Conservation (phyloP, 495 filamentous ascomycete genomes). For the Tuber umbilicatum region DNA sequence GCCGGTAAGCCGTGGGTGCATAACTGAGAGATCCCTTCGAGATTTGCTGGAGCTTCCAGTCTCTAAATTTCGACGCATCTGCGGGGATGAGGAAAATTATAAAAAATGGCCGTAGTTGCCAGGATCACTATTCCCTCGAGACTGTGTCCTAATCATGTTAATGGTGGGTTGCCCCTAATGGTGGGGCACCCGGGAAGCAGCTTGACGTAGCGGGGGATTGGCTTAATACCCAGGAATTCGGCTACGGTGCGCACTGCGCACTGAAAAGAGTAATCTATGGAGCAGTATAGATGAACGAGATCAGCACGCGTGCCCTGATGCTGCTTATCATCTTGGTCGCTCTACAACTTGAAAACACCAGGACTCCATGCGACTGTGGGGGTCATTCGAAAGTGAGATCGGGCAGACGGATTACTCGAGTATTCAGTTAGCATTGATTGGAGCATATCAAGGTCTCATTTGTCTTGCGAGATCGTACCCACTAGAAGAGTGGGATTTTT, state of each 20-base stretch:
- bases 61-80: neutral
- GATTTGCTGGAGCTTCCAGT: neutral
- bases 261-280: neutral
- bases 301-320: neutral
- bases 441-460: neutral
- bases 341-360: neutral
- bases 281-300: neutral
- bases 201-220: neutral
- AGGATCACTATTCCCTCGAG: neutral
- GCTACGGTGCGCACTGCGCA: neutral
- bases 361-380: neutral
- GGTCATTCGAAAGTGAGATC: neutral
- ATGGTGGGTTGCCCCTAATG: neutral
- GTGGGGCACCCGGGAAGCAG: neutral
- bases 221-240: neutral
- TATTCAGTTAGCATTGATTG: neutral
- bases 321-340: neutral
- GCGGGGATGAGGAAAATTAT: neutral
- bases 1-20: neutral
- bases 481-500: neutral
- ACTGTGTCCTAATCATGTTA: neutral
- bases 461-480: neutral
- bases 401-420: neutral
- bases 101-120: neutral
- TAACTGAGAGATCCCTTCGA: neutral